Base-by-base conservation (phyloP, 257 asterid genomes). In the Leonotis leonurus region DNA sequence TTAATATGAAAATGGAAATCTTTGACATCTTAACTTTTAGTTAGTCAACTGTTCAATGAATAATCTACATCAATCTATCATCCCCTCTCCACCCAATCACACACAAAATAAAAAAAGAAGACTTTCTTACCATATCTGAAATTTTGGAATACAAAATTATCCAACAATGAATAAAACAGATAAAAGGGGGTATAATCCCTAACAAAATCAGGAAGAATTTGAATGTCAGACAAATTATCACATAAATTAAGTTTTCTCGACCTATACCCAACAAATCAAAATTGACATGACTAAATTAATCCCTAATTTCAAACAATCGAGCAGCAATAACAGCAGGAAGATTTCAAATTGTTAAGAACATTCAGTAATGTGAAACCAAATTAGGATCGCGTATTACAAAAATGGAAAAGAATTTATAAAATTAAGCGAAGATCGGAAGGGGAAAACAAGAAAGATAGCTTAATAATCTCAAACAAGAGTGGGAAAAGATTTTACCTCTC, bases 401-500 rank as follows among this genome's bases (percentile, higher is more conserved):
- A 37, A 40, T 16, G 2, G 8, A 17, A 60, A 12, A 5, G 2
- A 51, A 57, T 41, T 25, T n/a, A 56, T 35, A 30, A 56, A 56
- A 56, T 50, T 18, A 4, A n/a, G 43, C 24, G 33, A 54, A 11
- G 14, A 36, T 56, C 46, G 9, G 7, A 39, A 1, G 21, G 6
- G 17, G n/a, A 5, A 60, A 69, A 46, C 18, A 24, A 11, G 17
- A 13, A 3, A 9, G n/a, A 29, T 6, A 6, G 35, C 25, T 37
- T 13, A 33, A 39, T 6, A 48, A 56, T 22, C 1, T 3, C n/a
- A 11, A n/a, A n/a, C n/a, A n/a, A n/a, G n/a, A n/a, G 0, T 30
- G 29, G 39, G 17, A 1, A 10, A 21, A 16, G n/a, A n/a, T 37
- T 4, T 29, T 64, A 83, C 90, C 95, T 83, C 95, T 73, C 70